Base-by-base conservation (phyloP, 495 filamentous ascomycete species). In the Annulohypoxylon maeteangense region DNA sequence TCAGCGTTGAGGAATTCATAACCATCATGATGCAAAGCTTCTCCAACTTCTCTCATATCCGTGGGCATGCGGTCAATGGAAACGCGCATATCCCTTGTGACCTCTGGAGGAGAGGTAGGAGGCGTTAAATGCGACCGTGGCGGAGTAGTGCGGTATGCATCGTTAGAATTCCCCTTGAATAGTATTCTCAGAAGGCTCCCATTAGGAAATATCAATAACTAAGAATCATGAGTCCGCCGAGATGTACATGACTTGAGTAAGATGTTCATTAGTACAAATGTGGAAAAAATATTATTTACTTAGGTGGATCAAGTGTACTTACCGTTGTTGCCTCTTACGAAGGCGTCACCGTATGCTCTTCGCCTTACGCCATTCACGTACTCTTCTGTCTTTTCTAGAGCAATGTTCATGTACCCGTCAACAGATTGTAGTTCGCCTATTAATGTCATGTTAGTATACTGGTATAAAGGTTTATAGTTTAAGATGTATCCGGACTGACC, bases 371-470 rank as follows among this genome's bases (percentile, higher is more conserved):
- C 96, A 76, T 94, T 90, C 54, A 95, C 91, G 74, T 89, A 93
- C 81, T 99, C 96, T 67, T 93, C 90, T 0, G 93, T 95, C 79
- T 97, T 94, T 77, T 98, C 95, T 2, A 99, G 86, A 18, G 95
- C 93, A 70, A 99, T 96, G 79, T 99, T 98, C 95, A 99, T 98
- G 78, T 98, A 99, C 40, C 96, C 96, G 78, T 99, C 95, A n/a
- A 98, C 94, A 0, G 93, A 97, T 74, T 97, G 93, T n/a, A 97
- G 86, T 75, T 96, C 92, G 38, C 94, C 94, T 97, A 54, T 7
- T 51, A 7, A 6, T 0, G 4, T 47, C 60, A 36, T 32, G 23
- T 73, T 18, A 71, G 55, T 29, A 44, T 36, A 34, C 3, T 25
- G 11, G 16, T n/a, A 29, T 10, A 20, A 38, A 5, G 5, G 32